These are phyloP conservation scores for Arthrobotrys megalospora DNA, from an alignment of 2,329 filamentous ascomycete species.

Conservation along the genomic window DNA sequence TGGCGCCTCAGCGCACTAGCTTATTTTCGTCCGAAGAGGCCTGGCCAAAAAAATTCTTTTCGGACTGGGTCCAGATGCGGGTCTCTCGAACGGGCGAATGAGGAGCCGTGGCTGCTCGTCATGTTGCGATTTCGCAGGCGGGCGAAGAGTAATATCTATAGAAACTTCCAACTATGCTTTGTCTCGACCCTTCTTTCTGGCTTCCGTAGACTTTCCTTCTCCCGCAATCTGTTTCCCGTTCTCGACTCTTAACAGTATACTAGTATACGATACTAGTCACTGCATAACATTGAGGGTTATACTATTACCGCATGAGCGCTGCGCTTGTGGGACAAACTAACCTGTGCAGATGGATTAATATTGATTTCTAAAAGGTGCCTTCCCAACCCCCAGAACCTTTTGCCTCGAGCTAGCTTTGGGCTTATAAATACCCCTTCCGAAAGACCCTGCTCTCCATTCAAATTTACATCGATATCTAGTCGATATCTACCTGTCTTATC, in stretches of 20 bases:
- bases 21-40: constrained; percentile 40
- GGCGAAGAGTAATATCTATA: neutral
- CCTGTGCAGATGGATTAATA: constrained; percentile 13
- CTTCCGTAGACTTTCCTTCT: constrained; percentile 10
- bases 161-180: neutral
- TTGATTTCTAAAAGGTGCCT: neutral
- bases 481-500: neutral
- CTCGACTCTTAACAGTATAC: neutral
- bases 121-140: constrained; percentile 39
- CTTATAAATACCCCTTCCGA: constrained; percentile 13
- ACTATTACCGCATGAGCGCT: neutral
- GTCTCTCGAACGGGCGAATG: constrained; percentile 30
- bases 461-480: neutral
- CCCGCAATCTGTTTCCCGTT: neutral
- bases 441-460: neutral
- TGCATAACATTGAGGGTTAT: neutral
- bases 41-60: constrained; percentile 38
- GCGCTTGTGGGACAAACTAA: neutral
- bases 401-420: neutral
- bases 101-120: constrained; percentile 38
- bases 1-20: constrained; percentile 20
- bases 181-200: constrained; percentile 5
- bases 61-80: constrained; percentile 13
- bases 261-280: neutral
- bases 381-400: neutral